Conservation (phyloP, 2,329 filamentous ascomycete species). For the Neonectria magnoliae region DNA sequence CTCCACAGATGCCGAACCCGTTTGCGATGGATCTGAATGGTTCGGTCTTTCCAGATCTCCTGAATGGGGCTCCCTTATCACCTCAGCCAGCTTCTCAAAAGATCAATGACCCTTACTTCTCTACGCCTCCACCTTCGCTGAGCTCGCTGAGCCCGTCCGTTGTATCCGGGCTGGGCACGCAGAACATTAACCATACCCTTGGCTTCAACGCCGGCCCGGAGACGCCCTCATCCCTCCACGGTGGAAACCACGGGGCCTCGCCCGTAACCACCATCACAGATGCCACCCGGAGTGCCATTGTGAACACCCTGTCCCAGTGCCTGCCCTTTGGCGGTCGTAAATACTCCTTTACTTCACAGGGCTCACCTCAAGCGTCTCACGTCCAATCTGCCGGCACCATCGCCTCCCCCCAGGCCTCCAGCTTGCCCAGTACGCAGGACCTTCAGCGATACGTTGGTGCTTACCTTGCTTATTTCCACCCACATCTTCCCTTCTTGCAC, state of each 20-base stretch:
- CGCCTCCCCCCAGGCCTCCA: slow-evolving; percentile 62
- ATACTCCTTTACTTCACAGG: slow-evolving; percentile 69
- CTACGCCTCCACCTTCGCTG: slow-evolving; percentile 79
- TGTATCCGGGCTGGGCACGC: slow-evolving; percentile 70
- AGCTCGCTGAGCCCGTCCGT: slow-evolving; percentile 77
- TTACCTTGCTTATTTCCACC: slow-evolving; percentile 92
- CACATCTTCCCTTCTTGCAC: slow-evolving; percentile 94
- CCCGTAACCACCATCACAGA: slow-evolving; percentile 73
- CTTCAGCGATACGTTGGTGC: slow-evolving; percentile 90
- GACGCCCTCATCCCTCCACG: slow-evolving; percentile 76
- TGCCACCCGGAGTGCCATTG: slow-evolving; percentile 69
- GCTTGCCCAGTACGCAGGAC: slow-evolving; percentile 82
- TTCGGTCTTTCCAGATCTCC: slow-evolving; percentile 80
- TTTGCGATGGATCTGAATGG: slow-evolving; percentile 81
- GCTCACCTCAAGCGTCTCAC: slow-evolving; percentile 64
- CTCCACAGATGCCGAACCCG: slow-evolving; percentile 73
- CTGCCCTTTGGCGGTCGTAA: slow-evolving; percentile 67
- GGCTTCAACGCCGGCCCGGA: slow-evolving; percentile 74
- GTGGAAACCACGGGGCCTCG: slow-evolving; percentile 67
- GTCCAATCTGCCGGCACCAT: slow-evolving; percentile 59
- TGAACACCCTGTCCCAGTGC: slow-evolving; percentile 68
- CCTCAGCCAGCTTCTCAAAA: slow-evolving; percentile 79
- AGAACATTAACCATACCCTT: slow-evolving; percentile 72
- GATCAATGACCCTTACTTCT: slow-evolving; percentile 79
- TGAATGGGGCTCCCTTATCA: slow-evolving; percentile 77